A percentile compares a stretch with the other conserved stretches of the same genome.
Conservation (phyloP, 768 basidiomycete species). For the Macrolepiota fuliginosa region DNA sequence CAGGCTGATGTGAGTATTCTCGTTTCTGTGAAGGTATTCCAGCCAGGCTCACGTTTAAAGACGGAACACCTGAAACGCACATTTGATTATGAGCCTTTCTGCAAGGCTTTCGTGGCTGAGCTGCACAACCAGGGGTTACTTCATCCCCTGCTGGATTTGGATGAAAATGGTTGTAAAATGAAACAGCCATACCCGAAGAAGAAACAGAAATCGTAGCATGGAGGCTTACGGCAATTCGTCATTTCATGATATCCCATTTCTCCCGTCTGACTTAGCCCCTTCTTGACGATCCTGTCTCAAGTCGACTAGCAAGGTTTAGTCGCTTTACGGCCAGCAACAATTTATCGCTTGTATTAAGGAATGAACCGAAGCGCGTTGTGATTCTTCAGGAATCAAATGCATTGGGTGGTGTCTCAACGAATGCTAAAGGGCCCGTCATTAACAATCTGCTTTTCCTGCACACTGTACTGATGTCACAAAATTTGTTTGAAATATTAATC, state of each 20-base stretch:
- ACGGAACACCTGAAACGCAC: conserved; percentile 57
- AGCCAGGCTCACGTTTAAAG: conserved; percentile 25
- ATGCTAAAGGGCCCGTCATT: not conserved
- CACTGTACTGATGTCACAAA: not conserved
- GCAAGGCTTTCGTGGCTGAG: conserved; percentile 40
- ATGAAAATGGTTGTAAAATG: conserved; percentile 30
- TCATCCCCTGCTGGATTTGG: conserved; percentile 37
- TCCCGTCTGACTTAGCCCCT: not conserved
- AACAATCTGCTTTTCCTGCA: not conserved
- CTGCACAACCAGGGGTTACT: conserved; percentile 48
- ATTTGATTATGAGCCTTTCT: conserved; percentile 63
- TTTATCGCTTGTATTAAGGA: too few species aligned
- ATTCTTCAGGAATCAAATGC: too few species aligned
- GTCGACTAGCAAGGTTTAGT: too few species aligned
- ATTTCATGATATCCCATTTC: not conserved
- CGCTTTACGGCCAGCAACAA: too few species aligned
- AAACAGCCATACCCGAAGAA: not conserved
- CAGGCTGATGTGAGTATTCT: conserved; percentile 40
- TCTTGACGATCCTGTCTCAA: not conserved
- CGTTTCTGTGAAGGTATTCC: not conserved
- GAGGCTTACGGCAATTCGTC: not conserved
- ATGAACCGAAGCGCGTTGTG: too few species aligned
- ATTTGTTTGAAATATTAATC: not conserved
- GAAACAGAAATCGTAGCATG: not conserved
- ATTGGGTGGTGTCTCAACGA: too few species aligned